phyloP scores from a whole-genome alignment of 1,284 basidiomycete species.

The Heterobasidion occidentale region DNA sequence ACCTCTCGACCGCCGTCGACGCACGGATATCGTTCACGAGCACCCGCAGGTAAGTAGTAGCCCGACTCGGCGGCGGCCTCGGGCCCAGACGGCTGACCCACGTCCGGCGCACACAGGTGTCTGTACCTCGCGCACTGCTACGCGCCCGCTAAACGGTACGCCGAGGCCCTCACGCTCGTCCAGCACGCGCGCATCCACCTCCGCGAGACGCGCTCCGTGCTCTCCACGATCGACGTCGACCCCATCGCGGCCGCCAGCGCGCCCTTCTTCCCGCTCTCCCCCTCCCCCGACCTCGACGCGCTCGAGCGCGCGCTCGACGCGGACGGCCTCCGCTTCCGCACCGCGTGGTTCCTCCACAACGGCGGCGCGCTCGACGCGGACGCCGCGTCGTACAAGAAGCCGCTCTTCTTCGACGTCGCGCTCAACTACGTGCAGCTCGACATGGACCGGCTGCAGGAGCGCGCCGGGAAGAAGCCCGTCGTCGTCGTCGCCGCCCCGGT shows the following conservation, averaged over 20 bases:
- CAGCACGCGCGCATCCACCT: conserved; percentile 64
- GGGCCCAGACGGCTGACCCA: background rate
- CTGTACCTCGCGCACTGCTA: conserved; percentile 70
- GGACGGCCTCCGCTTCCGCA: conserved; percentile 56
- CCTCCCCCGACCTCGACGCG: conserved; percentile 29
- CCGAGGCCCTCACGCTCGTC: conserved; percentile 60
- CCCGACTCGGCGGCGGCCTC: background rate
- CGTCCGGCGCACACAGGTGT: conserved; percentile 34
- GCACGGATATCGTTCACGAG: conserved; percentile 68
- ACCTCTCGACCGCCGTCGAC: conserved; percentile 72
- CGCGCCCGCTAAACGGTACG: conserved; percentile 57
- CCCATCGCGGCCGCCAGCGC: conserved; percentile 32
- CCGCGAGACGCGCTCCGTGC: conserved; percentile 52
- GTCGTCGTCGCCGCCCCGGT: conserved; percentile 13
- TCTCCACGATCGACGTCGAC: conserved; percentile 32
- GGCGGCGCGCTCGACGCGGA: conserved; percentile 46
- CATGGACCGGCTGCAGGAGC: conserved; percentile 66
- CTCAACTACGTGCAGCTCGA: conserved; percentile 85
- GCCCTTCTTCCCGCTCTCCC: conserved; percentile 49
- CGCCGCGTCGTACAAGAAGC: conserved; percentile 59
- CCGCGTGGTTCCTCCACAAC: conserved; percentile 74
- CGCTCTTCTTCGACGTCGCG: conserved; percentile 90
- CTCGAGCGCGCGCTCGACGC: conserved; percentile 43
- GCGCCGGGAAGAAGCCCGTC: conserved; percentile 51
- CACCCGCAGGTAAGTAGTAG: conserved; percentile 51